These are phyloP conservation scores for Erucastrum elatum DNA, from an alignment of 345 rosid genomes.

Conservation along the genomic window DNA sequence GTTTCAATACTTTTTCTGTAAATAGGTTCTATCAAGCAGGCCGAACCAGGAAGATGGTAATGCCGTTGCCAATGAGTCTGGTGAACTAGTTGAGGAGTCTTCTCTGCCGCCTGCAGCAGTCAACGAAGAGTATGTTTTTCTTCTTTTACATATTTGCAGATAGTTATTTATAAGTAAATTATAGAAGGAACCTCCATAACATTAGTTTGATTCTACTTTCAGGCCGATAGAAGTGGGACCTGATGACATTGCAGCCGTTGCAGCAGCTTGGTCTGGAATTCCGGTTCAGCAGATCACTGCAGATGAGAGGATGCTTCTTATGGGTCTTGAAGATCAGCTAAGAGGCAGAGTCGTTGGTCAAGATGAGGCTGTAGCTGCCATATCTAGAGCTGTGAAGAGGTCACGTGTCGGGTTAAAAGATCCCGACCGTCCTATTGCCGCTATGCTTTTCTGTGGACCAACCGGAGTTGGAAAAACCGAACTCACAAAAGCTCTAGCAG, in stretches of 20 bases:
- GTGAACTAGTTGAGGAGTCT: slow-evolving; percentile 54
- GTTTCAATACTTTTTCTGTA: slow-evolving; percentile 19
- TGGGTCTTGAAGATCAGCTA: slow-evolving; percentile 81
- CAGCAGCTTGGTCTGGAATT: slow-evolving; percentile 95
- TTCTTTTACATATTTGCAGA: slow-evolving; percentile 6
- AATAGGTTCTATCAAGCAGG: slow-evolving; percentile 67
- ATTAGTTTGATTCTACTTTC: slow-evolving; percentile 40
- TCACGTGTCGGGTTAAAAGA: slow-evolving; percentile 88
- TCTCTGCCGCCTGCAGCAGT: slow-evolving; percentile 51
- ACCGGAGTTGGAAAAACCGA: slow-evolving; percentile 99
- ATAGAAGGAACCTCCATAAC: slow-evolving; percentile 20
- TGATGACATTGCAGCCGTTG: slow-evolving; percentile 92
- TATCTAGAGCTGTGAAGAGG: slow-evolving; percentile 96
- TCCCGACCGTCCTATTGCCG: slow-evolving; percentile 90
- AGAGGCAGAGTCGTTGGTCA: slow-evolving; percentile 85
- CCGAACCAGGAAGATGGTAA: slow-evolving; percentile 47
- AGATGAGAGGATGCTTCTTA: slow-evolving; percentile 76
- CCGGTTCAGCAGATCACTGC: slow-evolving; percentile 97
- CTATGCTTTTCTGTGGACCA: slow-evolving; percentile 98
- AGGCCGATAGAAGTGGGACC: slow-evolving; percentile 79
- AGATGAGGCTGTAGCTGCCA: slow-evolving; percentile 89
- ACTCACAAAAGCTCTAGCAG: slow-evolving; percentile 85
- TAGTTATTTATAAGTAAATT: background rate
- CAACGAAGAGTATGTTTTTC: slow-evolving; percentile 60
- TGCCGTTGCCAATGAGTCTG: slow-evolving; percentile 46